These are phyloP conservation scores for Pythium utonaiense DNA, from an alignment of 352 stramenopile genomes.

Conservation along the genomic window DNA sequence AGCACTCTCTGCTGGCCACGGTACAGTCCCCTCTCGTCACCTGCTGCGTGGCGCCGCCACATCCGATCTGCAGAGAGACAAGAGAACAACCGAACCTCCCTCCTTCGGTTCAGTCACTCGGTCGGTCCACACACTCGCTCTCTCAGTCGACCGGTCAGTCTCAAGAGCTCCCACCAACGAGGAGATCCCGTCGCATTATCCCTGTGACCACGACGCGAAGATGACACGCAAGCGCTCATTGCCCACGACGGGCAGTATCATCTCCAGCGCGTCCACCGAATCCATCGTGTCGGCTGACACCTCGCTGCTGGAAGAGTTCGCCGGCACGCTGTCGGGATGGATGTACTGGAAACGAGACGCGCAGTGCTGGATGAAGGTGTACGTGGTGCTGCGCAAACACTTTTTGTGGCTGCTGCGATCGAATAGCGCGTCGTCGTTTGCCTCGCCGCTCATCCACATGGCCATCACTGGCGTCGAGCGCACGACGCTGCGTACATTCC, in stretches of 20 bases:
- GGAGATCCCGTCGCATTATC: background rate
- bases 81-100: too few species aligned
- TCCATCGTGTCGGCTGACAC: slow-evolving; percentile 26
- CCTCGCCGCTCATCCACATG: slow-evolving; percentile 63
- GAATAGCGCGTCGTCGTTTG: slow-evolving; percentile 20
- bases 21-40: too few species aligned
- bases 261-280: slow-evolving; percentile 42
- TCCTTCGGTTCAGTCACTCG: too few species aligned
- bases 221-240: slow-evolving; percentile 30
- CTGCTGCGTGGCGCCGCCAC: too few species aligned
- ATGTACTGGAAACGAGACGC: slow-evolving; percentile 72
- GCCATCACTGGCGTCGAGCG: slow-evolving; percentile 47
- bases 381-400: slow-evolving; percentile 61
- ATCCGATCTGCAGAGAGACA: too few species aligned
- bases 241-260: slow-evolving; percentile 29
- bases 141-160: too few species aligned
- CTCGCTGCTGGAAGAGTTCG: slow-evolving; percentile 31
- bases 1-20: background rate
- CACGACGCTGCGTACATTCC: slow-evolving; percentile 46
- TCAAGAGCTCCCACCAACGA: too few species aligned
- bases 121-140: too few species aligned
- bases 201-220: background rate
- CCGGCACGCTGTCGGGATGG: slow-evolving; percentile 44
- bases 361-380: slow-evolving; percentile 77
- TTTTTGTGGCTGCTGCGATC: slow-evolving; percentile 65